Evolutionary conservation across 1,139 yeast species (phyloP).

Genomic region (Lodderomyces beijingensis): DNA sequence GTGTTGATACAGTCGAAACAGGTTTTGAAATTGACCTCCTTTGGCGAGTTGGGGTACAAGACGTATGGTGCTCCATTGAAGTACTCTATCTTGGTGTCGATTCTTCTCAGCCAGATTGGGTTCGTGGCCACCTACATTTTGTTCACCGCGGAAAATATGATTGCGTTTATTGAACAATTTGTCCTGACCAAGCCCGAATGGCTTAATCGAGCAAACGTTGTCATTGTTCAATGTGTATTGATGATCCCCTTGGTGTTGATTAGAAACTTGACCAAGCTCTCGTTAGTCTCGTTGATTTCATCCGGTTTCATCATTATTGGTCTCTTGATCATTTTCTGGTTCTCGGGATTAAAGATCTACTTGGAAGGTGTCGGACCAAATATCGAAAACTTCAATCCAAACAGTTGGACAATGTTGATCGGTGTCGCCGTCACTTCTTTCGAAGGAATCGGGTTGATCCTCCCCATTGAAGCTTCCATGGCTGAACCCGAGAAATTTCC

Average conservation of each 20-base stretch:
- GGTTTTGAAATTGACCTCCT: constrained; percentile 57
- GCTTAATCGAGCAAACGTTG: constrained; percentile 31
- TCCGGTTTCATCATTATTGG: constrained; percentile 65
- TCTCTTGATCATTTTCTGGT: constrained; percentile 57
- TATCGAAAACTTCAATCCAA: constrained; percentile 49
- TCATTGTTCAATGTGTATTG: constrained; percentile 51
- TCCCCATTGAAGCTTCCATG: constrained; percentile 79
- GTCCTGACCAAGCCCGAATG: constrained; percentile 12
- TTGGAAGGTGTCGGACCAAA: constrained; percentile 48
- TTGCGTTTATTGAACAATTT: constrained; percentile 35
- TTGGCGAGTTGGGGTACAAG: constrained; percentile 67
- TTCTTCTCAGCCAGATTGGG: constrained; percentile 68
- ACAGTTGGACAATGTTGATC: constrained; percentile 66
- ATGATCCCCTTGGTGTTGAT: constrained; percentile 68
- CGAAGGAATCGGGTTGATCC: constrained; percentile 75
- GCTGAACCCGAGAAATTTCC: constrained; percentile 69
- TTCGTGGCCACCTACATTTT: constrained; percentile 75
- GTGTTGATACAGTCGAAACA: constrained; percentile 56
- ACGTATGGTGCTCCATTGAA: constrained; percentile 62
- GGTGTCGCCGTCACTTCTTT: constrained; percentile 82
- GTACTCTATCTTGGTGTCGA: constrained; percentile 54
- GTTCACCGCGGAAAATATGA: constrained; percentile 66
- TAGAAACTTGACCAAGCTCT: constrained; percentile 66
- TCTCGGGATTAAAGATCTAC: constrained; percentile 44
- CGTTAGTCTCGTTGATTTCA: constrained; percentile 63